phyloP scores from a whole-genome alignment of 495 filamentous ascomycete species.

The Tuber brumale region DNA sequence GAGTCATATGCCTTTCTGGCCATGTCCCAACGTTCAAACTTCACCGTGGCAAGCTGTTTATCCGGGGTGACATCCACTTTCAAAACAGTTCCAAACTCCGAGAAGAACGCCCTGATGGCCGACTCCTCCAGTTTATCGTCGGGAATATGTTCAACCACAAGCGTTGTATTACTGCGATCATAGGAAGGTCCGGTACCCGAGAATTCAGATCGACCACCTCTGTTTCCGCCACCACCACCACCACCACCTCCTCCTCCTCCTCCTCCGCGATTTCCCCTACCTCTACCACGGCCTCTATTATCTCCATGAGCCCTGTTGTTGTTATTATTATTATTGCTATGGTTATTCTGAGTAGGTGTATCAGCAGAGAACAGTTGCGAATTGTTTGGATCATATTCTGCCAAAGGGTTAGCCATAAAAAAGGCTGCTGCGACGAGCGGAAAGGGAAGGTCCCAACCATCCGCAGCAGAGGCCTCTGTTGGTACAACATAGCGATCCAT shows the following conservation, averaged over 20 bases:
- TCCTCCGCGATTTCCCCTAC: slow-evolving; percentile 37
- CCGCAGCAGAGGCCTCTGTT: slow-evolving; percentile 41
- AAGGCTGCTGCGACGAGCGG: slow-evolving; percentile 2
- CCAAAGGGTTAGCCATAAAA: slow-evolving; percentile 30
- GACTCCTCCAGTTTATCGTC: slow-evolving; percentile 74
- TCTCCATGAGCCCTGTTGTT: slow-evolving; percentile 9
- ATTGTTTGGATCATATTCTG: slow-evolving; percentile 76
- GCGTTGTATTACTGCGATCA: slow-evolving; percentile 66
- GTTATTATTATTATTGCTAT: not conserved
- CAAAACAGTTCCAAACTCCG: slow-evolving; percentile 69
- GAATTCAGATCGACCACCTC: slow-evolving; percentile 44
- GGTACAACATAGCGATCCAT: slow-evolving; percentile 52
- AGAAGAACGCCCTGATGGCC: slow-evolving; percentile 72
- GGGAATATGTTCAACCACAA: slow-evolving; percentile 91
- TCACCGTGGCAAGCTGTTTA: slow-evolving; percentile 73
- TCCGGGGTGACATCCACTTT: slow-evolving; percentile 69
- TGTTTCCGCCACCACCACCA: slow-evolving; percentile 18
- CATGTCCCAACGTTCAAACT: slow-evolving; percentile 62
- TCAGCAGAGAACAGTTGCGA: slow-evolving; percentile 33
- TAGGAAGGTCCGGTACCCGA: slow-evolving; percentile 67
- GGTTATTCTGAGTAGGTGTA: slow-evolving; percentile 11
- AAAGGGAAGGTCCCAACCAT: slow-evolving; percentile 12
- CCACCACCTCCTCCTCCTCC: slow-evolving; percentile 33
- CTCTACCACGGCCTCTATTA: slow-evolving; percentile 11
- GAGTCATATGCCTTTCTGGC: slow-evolving; percentile 81